These are phyloP conservation scores for Aplosporella prunicola DNA, from an alignment of 2,329 filamentous ascomycete species.

Conservation along the genomic window DNA sequence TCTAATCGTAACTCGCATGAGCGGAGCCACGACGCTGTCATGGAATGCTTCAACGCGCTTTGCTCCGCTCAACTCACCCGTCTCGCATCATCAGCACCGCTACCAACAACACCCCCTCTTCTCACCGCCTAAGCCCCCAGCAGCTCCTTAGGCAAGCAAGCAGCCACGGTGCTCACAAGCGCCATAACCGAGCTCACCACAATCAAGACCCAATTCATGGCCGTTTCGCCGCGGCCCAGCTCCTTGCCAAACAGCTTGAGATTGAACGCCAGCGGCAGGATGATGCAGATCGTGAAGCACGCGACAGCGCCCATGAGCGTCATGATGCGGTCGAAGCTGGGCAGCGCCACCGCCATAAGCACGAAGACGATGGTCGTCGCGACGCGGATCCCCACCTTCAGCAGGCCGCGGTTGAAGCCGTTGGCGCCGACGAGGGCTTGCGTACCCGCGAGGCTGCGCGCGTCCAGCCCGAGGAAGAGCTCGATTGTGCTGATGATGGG, in stretches of 20 bases:
- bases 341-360: conserved; percentile 61
- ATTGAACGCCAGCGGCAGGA: conserved; percentile 81
- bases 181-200: conserved; percentile 61
- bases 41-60: too few species aligned
- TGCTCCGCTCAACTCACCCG: too few species aligned
- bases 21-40: too few species aligned
- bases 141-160: conserved; percentile 71
- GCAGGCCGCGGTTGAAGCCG: conserved; percentile 46
- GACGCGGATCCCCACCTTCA: conserved; percentile 55
- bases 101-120: background rate
- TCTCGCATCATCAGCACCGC: too few species aligned
- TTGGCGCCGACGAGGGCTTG: conserved; percentile 44
- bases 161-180: conserved; percentile 72
- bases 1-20: too few species aligned
- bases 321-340: conserved; percentile 83
- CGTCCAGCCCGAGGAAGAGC: conserved; percentile 65
- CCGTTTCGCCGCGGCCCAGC: conserved; percentile 53
- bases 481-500: conserved; percentile 83
- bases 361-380: conserved; percentile 63
- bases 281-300: conserved; percentile 90
- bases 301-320: conserved; percentile 80
- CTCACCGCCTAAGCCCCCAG: conserved; percentile 49
- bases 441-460: conserved; percentile 42
- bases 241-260: conserved; percentile 77
- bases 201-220: conserved; percentile 60